phyloP scores from a whole-genome alignment of 805 yeast genomes.

The Candida stauntonica region DNA sequence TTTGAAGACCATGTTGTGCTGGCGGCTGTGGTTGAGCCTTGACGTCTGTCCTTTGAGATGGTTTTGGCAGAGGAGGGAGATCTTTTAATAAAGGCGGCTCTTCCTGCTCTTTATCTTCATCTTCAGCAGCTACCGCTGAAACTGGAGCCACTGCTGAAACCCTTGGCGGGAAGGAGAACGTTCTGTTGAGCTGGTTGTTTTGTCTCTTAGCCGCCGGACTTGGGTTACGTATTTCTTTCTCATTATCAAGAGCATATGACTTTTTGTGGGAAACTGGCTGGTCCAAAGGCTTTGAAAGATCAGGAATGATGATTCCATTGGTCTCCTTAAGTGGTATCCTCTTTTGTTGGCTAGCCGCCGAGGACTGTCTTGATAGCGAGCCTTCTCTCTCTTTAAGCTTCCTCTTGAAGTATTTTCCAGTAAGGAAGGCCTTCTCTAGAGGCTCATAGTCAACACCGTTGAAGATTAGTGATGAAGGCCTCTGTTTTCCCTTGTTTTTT shows the following conservation, averaged over 20 bases:
- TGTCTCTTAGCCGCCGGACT: slow-evolving; percentile 24
- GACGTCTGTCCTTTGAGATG: slow-evolving; percentile 2
- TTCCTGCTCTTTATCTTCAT: too few species aligned
- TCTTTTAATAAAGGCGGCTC: too few species aligned
- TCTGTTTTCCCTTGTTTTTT: slow-evolving; percentile 25
- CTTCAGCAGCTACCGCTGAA: too few species aligned
- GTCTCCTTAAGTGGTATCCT: slow-evolving; percentile 2
- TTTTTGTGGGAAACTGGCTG: neutral
- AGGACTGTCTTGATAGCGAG: too few species aligned
- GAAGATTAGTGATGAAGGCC: slow-evolving; percentile 31
- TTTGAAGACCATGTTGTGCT: slow-evolving; percentile 7
- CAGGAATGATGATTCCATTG: slow-evolving; percentile 7
- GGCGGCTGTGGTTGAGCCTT: slow-evolving; percentile 2
- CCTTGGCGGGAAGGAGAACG: slow-evolving; percentile 25
- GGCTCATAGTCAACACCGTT: slow-evolving; percentile 36
- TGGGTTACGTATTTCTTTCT: slow-evolving; percentile 24
- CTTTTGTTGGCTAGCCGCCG: neutral
- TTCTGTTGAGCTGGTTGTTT: slow-evolving; percentile 23
- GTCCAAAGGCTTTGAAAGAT: neutral
- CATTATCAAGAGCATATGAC: slow-evolving; percentile 19
- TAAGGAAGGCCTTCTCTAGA: slow-evolving; percentile 14
- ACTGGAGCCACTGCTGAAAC: too few species aligned
- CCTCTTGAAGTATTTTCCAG: slow-evolving; percentile 5
- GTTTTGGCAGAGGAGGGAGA: slow-evolving; percentile 10
- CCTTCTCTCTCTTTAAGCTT: neutral